Evolutionary conservation across 73 alveolate species (phyloP), one percentile per base, ranked within the genome.

Genomic region (Paramecium octaurelia): DNA sequence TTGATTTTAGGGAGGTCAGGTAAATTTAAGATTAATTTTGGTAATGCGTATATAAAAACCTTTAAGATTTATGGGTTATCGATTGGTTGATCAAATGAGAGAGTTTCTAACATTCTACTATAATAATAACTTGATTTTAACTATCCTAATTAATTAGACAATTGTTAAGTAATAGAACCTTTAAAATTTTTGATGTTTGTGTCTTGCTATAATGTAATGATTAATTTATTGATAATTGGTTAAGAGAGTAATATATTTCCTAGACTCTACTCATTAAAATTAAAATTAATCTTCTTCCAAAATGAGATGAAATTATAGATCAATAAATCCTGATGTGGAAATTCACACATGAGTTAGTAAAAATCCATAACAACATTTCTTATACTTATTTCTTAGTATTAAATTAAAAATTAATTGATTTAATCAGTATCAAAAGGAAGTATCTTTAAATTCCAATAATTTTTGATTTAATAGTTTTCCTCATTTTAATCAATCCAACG

Each of bases 31-130:
- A 64, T 27, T 64, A 64, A 64, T 64, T 64, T 64, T 64, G 84
- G 84, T 64, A 64, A 34, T 2, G 84, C 46, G 1, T 27, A 4
- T 27, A 64, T 34, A 64, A 64, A 34, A 12, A 64, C 24, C 54
- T 31, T 64, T 64, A 64, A 64, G 9, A 31, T 64, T 64, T 64
- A 64, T 64, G 84, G 84, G 27, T 64, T 64, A 64, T 64, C 84
- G 8, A 64, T 64, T 3, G 21, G 50, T 12, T 64, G 11, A 4
- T 64, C 42, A 64, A 11, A 64, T 27, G 6, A 6, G 4, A 64
- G 84, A 0, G 2, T 64, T 64, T 64, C 42, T 2, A 64, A 34
- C 50, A 64, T 64, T 64, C 54, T 20, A 27, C 27, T 31, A 64
- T 31, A 64, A 64, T 64, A 64, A 64, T 64, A 31, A 9, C 46